Evolutionary conservation across 495 filamentous ascomycete species (phyloP).

Genomic region (Trichoderma erinaceum): DNA sequence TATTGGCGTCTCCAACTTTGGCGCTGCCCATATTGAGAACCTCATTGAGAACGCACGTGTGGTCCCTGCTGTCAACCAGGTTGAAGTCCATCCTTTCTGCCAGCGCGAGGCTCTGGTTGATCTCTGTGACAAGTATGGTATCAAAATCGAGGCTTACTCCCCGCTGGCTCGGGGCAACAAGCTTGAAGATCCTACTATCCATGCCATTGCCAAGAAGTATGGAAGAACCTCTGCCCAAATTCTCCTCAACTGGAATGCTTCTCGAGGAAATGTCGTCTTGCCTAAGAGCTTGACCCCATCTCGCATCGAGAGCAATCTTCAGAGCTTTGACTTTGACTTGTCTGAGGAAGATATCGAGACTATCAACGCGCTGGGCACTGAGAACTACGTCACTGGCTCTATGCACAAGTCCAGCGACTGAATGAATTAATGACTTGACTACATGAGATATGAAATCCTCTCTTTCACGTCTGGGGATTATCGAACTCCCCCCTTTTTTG

Average conservation of each 20-base stretch:
- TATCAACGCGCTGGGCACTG: slow-evolving; percentile 1
- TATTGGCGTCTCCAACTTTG: slow-evolving; percentile 57
- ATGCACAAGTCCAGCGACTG: slow-evolving; percentile 16
- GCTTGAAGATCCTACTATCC: slow-evolving; percentile 35
- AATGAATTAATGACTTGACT: neutral
- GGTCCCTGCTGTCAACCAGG: slow-evolving; percentile 51
- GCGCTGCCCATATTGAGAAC: slow-evolving; percentile 55
- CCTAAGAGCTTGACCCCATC: slow-evolving; percentile 56
- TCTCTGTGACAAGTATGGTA: slow-evolving; percentile 43
- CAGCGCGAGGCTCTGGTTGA: slow-evolving; percentile 45
- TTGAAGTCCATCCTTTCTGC: slow-evolving; percentile 56
- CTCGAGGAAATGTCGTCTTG: slow-evolving; percentile 49
- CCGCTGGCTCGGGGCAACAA: slow-evolving; percentile 46
- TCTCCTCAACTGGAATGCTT: slow-evolving; percentile 46
- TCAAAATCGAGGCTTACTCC: slow-evolving; percentile 56
- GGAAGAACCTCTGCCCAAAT: slow-evolving; percentile 46
- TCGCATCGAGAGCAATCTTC: slow-evolving; percentile 51
- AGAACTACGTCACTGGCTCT: slow-evolving; percentile 15
- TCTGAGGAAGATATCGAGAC: slow-evolving; percentile 2
- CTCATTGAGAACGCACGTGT: slow-evolving; percentile 39
- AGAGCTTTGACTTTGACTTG: slow-evolving; percentile 21
- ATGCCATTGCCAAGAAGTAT: slow-evolving; percentile 39
- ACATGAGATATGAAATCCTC: neutral
- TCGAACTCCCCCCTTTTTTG: neutral
- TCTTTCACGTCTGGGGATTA: neutral